A percentile compares a stretch with the other conserved stretches of the same genome.
Conservation (phyloP, 176 grass and related monocot genomes). For the Rhynchospora tenuis region DNA sequence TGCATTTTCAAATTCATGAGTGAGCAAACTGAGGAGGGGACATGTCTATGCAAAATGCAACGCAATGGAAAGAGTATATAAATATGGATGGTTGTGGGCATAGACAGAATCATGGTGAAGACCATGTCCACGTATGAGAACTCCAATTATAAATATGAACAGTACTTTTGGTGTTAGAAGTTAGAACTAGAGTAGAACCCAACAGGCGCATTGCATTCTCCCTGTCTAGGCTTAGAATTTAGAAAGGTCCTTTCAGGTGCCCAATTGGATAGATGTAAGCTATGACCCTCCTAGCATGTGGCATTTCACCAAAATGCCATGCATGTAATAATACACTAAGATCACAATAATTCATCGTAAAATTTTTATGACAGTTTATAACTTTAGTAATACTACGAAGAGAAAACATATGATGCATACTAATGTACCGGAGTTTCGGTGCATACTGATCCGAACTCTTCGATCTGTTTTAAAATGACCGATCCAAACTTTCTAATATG, state of each 20-base stretch:
- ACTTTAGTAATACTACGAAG: no score
- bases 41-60: not conserved
- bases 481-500: no score
- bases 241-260: not conserved
- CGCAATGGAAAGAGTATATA: not conserved
- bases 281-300: not conserved
- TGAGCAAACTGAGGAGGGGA: not conserved
- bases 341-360: no score
- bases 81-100: not conserved
- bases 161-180: not conserved
- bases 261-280: not conserved
- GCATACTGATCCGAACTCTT: no score
- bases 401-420: no score
- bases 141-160: slow-evolving; percentile 1
- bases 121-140: not conserved
- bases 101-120: not conserved
- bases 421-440: no score
- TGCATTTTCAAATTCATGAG: not conserved
- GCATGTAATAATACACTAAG: not conserved
- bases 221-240: not conserved
- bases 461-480: no score
- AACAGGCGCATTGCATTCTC: not conserved
- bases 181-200: not conserved
- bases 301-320: not conserved
- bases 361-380: no score